phyloP scores from a whole-genome alignment of 495 filamentous ascomycete species.

The Aspergillus affinis region DNA sequence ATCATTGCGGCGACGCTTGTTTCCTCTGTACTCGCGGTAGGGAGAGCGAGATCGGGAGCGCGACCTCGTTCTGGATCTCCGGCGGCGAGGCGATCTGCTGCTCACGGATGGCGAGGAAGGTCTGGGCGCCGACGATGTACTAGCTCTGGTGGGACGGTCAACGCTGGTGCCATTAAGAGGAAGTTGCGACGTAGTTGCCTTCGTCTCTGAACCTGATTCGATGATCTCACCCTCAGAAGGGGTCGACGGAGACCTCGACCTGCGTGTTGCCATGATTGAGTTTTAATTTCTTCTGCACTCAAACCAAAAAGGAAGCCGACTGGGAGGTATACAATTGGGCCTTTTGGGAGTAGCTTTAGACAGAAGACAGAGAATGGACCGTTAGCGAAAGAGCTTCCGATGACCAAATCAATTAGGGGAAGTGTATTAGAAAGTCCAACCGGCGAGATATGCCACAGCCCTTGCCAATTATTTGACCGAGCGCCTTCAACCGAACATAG shows the following conservation, averaged over 20 bases:
- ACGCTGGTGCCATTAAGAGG: constrained; percentile 72
- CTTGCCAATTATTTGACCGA: constrained; percentile 23
- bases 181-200: constrained; percentile 75
- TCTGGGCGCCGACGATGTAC: constrained; percentile 47
- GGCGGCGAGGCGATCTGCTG: constrained; percentile 42
- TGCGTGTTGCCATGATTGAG: constrained; percentile 35
- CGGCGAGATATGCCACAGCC: constrained; percentile 39
- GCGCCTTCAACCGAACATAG: constrained; percentile 19
- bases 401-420: constrained; percentile 4
- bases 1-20: constrained; percentile 64
- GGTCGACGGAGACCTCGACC: constrained; percentile 49
- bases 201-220: constrained; percentile 67
- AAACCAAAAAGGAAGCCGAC: neutral
- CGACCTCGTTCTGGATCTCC: constrained; percentile 39
- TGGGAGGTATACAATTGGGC: constrained; percentile 4
- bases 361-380: constrained; percentile 21
- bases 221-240: constrained; percentile 84
- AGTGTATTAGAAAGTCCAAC: constrained; percentile 45
- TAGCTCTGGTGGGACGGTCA: constrained; percentile 69
- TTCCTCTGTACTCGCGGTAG: constrained; percentile 52
- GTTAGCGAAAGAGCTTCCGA: constrained; percentile 30
- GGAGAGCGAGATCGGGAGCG: constrained; percentile 44
- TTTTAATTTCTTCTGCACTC: constrained; percentile 1
- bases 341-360: constrained; percentile 26
- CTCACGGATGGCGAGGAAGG: constrained; percentile 45